Conservation (phyloP, 2,329 filamentous ascomycete genomes). For the Colletotrichum camelliae region DNA sequence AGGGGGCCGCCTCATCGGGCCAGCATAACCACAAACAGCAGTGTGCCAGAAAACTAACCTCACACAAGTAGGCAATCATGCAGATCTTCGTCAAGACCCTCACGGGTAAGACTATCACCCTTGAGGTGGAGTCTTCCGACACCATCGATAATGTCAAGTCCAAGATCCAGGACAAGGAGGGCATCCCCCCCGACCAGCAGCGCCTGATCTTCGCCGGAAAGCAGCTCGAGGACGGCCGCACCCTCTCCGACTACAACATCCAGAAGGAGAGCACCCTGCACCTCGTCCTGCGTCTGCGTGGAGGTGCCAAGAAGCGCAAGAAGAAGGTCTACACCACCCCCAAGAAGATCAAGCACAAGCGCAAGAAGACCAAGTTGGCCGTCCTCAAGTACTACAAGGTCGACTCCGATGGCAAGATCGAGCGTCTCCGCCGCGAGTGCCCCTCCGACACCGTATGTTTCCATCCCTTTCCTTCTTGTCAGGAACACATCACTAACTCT, state of each 20-base stretch:
- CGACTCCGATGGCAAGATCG: conserved; percentile 99
- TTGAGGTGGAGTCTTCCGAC: conserved; percentile 99
- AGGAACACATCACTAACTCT: conserved; percentile 36
- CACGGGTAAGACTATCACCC: conserved; percentile 99
- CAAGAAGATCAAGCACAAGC: conserved; percentile 99
- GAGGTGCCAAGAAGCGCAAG: conserved; percentile 98
- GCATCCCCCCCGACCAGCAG: conserved; percentile 98
- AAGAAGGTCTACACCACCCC: conserved; percentile 99
- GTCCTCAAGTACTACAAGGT: conserved; percentile 99
- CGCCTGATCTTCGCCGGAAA: conserved; percentile 99
- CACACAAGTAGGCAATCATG: conserved; percentile 66
- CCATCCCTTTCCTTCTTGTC: neutral
- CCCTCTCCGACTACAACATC: conserved; percentile 99
- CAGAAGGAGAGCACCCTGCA: conserved; percentile 99
- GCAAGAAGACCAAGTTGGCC: conserved; percentile 99
- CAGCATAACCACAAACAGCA: neutral
- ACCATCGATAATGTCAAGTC: conserved; percentile 99
- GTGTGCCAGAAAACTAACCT: conserved; percentile 41
- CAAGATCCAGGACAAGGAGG: conserved; percentile 99
- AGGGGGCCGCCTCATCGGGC: neutral
- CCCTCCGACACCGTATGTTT: conserved; percentile 81
- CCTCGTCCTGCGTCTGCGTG: conserved; percentile 96
- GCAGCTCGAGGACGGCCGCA: conserved; percentile 99
- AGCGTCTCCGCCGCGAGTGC: conserved; percentile 98
- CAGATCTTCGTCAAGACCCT: conserved; percentile 84